A percentile compares a stretch with the other conserved stretches of the same genome.
These are phyloP conservation scores for Plasmodium inui DNA, from an alignment of 169 alveolate species.

Conservation along the genomic window DNA sequence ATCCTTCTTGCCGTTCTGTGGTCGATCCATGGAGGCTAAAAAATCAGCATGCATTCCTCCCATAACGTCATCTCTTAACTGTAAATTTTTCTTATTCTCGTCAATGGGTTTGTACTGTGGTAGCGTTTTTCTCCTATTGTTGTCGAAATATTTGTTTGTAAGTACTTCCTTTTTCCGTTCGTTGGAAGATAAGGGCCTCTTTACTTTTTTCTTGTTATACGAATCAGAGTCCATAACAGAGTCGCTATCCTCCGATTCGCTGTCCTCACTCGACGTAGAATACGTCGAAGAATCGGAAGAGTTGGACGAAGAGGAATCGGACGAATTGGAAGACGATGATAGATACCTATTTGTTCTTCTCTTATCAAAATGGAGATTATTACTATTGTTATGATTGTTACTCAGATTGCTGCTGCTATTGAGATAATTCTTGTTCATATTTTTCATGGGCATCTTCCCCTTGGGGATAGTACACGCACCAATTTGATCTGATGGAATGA, in stretches of 20 bases:
- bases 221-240: conserved; percentile 79
- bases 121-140: conserved; percentile 60
- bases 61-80: conserved; percentile 87
- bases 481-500: conserved; percentile 34
- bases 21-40: conserved; percentile 85
- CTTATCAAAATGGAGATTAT: conserved; percentile 51
- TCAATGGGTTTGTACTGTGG: conserved; percentile 89
- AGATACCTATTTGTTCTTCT: conserved; percentile 38
- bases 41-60: conserved; percentile 91
- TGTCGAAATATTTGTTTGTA: conserved; percentile 55
- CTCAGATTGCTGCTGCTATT: neutral
- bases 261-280: conserved; percentile 84
- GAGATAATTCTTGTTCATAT: conserved; percentile 12
- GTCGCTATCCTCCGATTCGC: conserved; percentile 77
- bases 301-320: conserved; percentile 60
- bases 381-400: conserved; percentile 12
- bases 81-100: conserved; percentile 82
- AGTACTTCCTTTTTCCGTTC: conserved; percentile 65
- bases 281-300: conserved; percentile 74
- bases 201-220: conserved; percentile 20
- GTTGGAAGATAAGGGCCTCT: conserved; percentile 66
- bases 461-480: conserved; percentile 15
- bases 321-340: conserved; percentile 64
- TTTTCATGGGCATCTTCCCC: conserved; percentile 24
- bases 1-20: conserved; percentile 66